Base-by-base conservation (phyloP, 495 filamentous ascomycete species). In the Hypoxylon crocopeplum region DNA sequence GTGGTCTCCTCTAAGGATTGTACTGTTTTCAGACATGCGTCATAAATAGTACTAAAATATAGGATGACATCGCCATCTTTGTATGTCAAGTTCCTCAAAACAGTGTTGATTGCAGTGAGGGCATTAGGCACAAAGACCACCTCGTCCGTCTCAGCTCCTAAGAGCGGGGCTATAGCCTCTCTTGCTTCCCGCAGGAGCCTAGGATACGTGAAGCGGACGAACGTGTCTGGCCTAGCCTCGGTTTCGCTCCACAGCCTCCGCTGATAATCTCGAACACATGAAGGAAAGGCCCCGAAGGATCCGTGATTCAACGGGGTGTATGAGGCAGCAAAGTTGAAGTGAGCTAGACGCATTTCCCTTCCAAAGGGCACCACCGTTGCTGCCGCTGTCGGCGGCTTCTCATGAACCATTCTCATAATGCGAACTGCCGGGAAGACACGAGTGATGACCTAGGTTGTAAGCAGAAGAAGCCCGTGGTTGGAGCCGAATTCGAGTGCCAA, bases 91-190 rank as follows among this genome's bases (percentile, higher is more conserved):
- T 88, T 91, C 47, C 86, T 84, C 13, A 97, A 79, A 3, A 96
- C 84, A 4, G 88, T 91, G 72, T 91, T 90, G 44, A 95, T 76
- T 38, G 88, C 92, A 0, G 84, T 86, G 0, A 91, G 93, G 38
- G 90, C 88, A 72, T 97, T 97, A 33, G 84, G 80, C 16, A 92
- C 84, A 46, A 91, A 84, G 2, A 93, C 90, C 29, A 88, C 77
- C 37, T 88, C 85, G 11, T 82, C 72, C n/a, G 73, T 64, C 11
- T 83, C 80, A 7, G 81, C 82, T 49, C 88, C 77, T 17, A 95
- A 75, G 27, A 87, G 56, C 10, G 76, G 67, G 0, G 90, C 86
- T 15, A 92, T 68, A 3, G 79, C 80, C 7, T 51, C 61, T 12
- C 91, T 87, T n/a, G 86, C 80, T 27, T 77, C 60, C 46, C 82